These are phyloP conservation scores for Russula emetica DNA, from an alignment of 768 basidiomycete genomes.

Conservation along the genomic window DNA sequence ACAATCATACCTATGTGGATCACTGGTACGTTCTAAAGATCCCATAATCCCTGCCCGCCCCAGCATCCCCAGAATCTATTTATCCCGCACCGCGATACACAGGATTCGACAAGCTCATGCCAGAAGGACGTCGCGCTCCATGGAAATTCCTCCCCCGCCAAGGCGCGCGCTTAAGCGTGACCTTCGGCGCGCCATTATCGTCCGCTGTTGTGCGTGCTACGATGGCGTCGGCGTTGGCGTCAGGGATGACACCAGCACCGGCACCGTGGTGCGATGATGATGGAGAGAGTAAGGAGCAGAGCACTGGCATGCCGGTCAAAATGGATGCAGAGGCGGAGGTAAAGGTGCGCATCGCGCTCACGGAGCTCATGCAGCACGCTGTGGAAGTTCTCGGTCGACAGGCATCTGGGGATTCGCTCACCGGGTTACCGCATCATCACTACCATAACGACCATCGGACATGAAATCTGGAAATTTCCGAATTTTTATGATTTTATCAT, in stretches of 20 bases:
- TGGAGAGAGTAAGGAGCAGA: slow-evolving; percentile 8
- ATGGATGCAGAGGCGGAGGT: neutral
- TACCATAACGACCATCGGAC: too few species aligned
- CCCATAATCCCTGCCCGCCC: neutral
- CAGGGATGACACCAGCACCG: neutral
- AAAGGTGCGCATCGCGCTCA: slow-evolving; percentile 33
- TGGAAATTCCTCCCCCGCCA: slow-evolving; percentile 64
- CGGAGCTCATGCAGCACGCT: slow-evolving; percentile 33
- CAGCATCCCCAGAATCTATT: too few species aligned
- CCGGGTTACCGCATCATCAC: neutral
- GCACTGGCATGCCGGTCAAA: neutral
- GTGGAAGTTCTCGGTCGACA: slow-evolving; percentile 33
- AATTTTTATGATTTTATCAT: too few species aligned
- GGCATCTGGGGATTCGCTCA: slow-evolving; percentile 24
- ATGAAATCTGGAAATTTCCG: too few species aligned
- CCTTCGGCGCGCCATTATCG: slow-evolving; percentile 74
- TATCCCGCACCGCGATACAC: neutral
- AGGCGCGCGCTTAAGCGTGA: slow-evolving; percentile 62
- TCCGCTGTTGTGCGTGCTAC: slow-evolving; percentile 36
- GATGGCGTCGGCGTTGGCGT: slow-evolving; percentile 15
- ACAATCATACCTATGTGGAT: slow-evolving; percentile 92
- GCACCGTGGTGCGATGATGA: neutral
- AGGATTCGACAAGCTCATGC: slow-evolving; percentile 89
- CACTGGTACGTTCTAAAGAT: slow-evolving; percentile 49
- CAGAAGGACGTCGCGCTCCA: slow-evolving; percentile 74